Evolutionary conservation across 768 basidiomycete species (phyloP), one percentile per base, ranked within the genome.

Genomic region (Leccinum arenicola): DNA sequence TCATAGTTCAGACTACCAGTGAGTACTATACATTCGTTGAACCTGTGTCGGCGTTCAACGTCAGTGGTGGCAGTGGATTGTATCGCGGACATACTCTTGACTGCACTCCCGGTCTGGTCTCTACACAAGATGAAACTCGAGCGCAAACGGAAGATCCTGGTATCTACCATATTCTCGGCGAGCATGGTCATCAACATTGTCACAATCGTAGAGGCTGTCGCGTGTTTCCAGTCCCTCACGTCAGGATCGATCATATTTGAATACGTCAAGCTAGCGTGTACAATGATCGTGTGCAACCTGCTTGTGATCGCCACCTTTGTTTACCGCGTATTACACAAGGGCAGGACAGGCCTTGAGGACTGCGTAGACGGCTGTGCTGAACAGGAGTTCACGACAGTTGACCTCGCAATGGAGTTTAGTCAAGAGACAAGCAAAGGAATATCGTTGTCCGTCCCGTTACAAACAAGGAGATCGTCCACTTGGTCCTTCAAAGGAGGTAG

Each of bases 271-370:
- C 61, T 59, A 31, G 62, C 52, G 23, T 63, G 56, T 33, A 59
- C 62, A 15, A 33, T 66, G 48, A 54, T 69, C 49, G 61, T 69
- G 12, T 71, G 70, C 45, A 69, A 71, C 52, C 12, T 64, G 29
- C 58, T 70, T 1, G 69, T 66, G 29, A 68, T 68, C 31, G 61
- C 53, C 43, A 54, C 62, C 10, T 69, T 64, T 33, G 19, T 63
- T 27, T 71, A 65, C 50, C 68, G 65, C 27, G 4, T 59, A 29
- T 29, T 52, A 23, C 54, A 47, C 58, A 50, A 29, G 50, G 47
- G 33, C 12, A 33, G 52, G 9, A 6, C 14, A 8, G 53, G 31
- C 10, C 27, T 61, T 0, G 59, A 57, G 4, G 48, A 49, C n/a
- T 43, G 33, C 0, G 33, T 35, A 35, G 33, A 23, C 8, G 52